Percentiles rank a stretch among this genome's conserved stretches.
phyloP scores from a whole-genome alignment of 352 stramenopile genomes.

The Phytophthora hibernalis region DNA sequence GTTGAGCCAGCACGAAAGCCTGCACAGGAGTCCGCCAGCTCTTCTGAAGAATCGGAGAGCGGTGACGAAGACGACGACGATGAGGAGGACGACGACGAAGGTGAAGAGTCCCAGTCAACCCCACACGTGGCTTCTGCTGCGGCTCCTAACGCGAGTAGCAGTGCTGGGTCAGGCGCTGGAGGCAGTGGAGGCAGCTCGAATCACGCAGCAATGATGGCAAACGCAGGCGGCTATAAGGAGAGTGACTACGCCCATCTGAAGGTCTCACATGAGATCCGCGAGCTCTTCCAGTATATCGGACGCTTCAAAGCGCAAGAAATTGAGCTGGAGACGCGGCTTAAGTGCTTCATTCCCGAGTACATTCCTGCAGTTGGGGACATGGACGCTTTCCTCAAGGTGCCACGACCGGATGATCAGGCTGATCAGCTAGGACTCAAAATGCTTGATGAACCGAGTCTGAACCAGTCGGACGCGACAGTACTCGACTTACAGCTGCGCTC shows the following conservation, averaged over 20 bases:
- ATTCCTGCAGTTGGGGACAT: slow-evolving; percentile 97
- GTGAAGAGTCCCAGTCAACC: slow-evolving; percentile 41
- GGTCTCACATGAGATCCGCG: slow-evolving; percentile 89
- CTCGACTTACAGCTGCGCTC: slow-evolving; percentile 95
- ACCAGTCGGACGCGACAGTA: slow-evolving; percentile 95
- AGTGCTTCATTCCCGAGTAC: slow-evolving; percentile 97
- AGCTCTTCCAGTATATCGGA: slow-evolving; percentile 95
- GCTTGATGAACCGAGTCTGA: slow-evolving; percentile 93
- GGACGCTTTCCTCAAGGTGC: slow-evolving; percentile 97
- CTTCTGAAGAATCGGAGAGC: slow-evolving; percentile 69
- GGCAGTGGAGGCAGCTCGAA: slow-evolving; percentile 32
- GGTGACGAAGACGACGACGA: slow-evolving; percentile 77
- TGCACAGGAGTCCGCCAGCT: slow-evolving; percentile 70
- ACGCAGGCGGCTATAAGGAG: slow-evolving; percentile 86
- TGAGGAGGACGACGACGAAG: slow-evolving; percentile 66
- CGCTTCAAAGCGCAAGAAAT: slow-evolving; percentile 96
- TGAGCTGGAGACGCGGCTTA: slow-evolving; percentile 95
- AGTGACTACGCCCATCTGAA: slow-evolving; percentile 90
- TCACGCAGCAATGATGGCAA: slow-evolving; percentile 71
- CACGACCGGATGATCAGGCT: slow-evolving; percentile 88
- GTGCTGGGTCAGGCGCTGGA: slow-evolving; percentile 19
- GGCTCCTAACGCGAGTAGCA: slow-evolving; percentile 4
- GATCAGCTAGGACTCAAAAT: slow-evolving; percentile 94
- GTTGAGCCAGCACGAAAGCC: slow-evolving; percentile 55
- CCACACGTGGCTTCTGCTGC: slow-evolving; percentile 25